Evolutionary conservation across 2,329 filamentous ascomycete genomes (phyloP), one percentile per base, ranked within the genome.

Genomic region (Mycosphaerella sp.): DNA sequence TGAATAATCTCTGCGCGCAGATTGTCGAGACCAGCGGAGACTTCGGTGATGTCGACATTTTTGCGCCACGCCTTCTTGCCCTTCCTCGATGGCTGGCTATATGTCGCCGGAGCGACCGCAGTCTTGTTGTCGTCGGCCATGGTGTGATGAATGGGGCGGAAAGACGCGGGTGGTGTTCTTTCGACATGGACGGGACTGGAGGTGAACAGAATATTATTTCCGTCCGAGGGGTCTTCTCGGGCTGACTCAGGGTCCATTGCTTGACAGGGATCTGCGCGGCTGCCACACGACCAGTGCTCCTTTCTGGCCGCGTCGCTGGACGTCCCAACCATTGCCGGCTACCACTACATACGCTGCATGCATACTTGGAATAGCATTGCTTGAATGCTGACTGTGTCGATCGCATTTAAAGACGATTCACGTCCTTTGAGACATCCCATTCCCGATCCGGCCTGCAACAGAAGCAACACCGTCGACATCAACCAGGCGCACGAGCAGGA

Each of bases 1-100:
- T 85, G 81, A 62, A 95, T 93, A 58, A 96, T 86, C 75, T 97
- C 87, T 55, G 95, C 86, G 66, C 93, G 89, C 62, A 95, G 76
- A 66, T 87, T 80, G 59, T 90, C 85, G 34, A 98, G 81, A 57
- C 93, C 93, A 51, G 86, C 76, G 65, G 92, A 81, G 26, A 98
- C 82, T 59, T 95, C 85, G 29, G 88, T 86, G 58, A 97, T 82
- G 73, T 98, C 89, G 72, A 98, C 89, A 74, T 98, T 95, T 73
- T 97, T 98, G 68, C 93, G 82, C 93, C 93, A 98, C 32, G 93
- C 92, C 76, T 95, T 97, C 75, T 97, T 97, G 65, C 95, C 93
- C 72, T 98, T 98, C 69, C 93, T 81, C 4, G 92, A 97, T 26
- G 90, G 83, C 72, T 98, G 93, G 60, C 82, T 90, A 73, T 86